These are phyloP conservation scores for Artomyces pyxidatus DNA, from an alignment of 768 basidiomycete species.

Conservation along the genomic window DNA sequence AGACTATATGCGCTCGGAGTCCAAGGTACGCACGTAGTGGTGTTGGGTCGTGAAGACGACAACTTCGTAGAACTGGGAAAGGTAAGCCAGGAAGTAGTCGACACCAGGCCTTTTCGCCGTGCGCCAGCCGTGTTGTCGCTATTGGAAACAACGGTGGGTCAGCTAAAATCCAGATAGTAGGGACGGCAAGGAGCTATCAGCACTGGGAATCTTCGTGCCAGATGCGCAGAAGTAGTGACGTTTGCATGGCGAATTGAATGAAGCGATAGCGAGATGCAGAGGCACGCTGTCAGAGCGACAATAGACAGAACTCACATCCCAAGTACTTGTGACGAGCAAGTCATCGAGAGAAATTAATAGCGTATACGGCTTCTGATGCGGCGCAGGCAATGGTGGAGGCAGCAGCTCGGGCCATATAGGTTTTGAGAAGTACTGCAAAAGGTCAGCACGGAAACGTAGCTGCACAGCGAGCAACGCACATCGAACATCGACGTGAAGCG, in stretches of 20 bases:
- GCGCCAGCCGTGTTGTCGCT: slow-evolving; percentile 93
- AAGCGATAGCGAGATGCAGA: background rate
- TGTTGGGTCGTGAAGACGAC: slow-evolving; percentile 92
- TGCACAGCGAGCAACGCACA: slow-evolving; percentile 33
- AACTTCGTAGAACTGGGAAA: slow-evolving; percentile 97
- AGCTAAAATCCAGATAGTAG: background rate
- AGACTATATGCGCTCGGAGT: slow-evolving; percentile 27
- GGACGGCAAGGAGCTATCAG: background rate
- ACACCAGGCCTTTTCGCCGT: slow-evolving; percentile 97
- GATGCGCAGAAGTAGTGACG: background rate
- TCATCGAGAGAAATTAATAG: slow-evolving; percentile 89
- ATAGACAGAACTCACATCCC: slow-evolving; percentile 72
- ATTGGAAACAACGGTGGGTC: background rate
- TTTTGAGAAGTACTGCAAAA: slow-evolving; percentile 76
- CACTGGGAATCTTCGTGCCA: background rate
- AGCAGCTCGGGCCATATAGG: slow-evolving; percentile 90
- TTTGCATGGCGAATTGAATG: background rate
- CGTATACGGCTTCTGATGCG: slow-evolving; percentile 87
- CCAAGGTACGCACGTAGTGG: no score
- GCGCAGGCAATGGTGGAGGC: slow-evolving; percentile 75
- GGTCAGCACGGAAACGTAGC: background rate
- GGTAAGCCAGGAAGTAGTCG: slow-evolving; percentile 96
- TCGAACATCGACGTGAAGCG: slow-evolving; percentile 62
- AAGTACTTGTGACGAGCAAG: slow-evolving; percentile 81
- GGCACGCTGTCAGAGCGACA: background rate